These are phyloP conservation scores for Hanseniaspora meyeri DNA, from an alignment of 805 yeast species.

Conservation along the genomic window DNA sequence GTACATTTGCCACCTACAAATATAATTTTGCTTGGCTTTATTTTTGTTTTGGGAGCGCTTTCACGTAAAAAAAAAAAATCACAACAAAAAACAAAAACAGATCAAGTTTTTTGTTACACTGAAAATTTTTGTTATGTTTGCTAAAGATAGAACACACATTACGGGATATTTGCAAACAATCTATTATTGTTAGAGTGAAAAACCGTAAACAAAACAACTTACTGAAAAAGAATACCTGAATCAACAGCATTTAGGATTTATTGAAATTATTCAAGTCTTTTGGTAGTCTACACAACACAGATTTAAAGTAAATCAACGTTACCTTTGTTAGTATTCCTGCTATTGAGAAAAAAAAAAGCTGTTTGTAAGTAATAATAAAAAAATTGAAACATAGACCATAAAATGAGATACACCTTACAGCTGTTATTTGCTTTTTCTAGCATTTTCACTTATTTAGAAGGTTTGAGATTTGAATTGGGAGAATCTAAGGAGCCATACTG, in stretches of 20 bases:
- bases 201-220: not conserved
- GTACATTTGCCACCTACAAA: too few species aligned
- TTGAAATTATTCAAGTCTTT: too few species aligned
- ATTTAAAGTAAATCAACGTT: too few species aligned
- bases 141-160: not conserved
- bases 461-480: slow-evolving; percentile 42
- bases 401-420: not conserved
- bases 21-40: too few species aligned
- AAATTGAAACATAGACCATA: not conserved
- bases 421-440: not conserved
- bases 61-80: not conserved
- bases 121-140: not conserved
- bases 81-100: not conserved
- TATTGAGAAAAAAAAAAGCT: not conserved
- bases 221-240: not conserved
- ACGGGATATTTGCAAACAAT: not conserved
- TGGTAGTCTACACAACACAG: too few species aligned
- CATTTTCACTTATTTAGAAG: slow-evolving; percentile 15
- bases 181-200: not conserved
- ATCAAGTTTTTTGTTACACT: not conserved
- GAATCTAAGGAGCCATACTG: slow-evolving; percentile 57
- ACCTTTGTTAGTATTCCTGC: too few species aligned
- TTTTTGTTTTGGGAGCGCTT: not conserved
- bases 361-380: not conserved
- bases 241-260: too few species aligned